These are phyloP conservation scores for Nitzschia sp. DNA, from an alignment of 108 stramenopile genomes.

Conservation along the genomic window DNA sequence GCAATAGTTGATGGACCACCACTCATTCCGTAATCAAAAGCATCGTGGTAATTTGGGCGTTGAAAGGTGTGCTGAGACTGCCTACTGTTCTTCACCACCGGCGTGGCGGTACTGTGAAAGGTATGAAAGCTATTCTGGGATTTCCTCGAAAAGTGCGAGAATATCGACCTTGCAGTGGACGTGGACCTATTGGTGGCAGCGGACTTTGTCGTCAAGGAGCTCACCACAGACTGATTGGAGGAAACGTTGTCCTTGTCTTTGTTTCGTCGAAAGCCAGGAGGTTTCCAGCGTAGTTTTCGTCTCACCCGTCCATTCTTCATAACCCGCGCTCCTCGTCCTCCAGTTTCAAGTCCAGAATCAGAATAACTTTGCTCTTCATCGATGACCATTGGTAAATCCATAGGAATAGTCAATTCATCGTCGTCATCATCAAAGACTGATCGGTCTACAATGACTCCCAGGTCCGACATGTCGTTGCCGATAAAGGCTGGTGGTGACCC, in stretches of 20 bases:
- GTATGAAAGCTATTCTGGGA: conserved; percentile 39
- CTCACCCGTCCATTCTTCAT: conserved; percentile 49
- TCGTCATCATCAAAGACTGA: conserved; percentile 39
- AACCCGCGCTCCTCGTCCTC: not conserved
- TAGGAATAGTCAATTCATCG: conserved; percentile 20
- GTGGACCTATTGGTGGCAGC: conserved; percentile 20
- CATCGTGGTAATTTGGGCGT: conserved; percentile 34
- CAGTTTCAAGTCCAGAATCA: not conserved
- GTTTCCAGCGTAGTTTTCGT: conserved; percentile 50
- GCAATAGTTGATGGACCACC: conserved; percentile 10
- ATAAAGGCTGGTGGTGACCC: conserved; percentile 1
- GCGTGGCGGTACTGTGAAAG: conserved; percentile 42
- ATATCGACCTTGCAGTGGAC: conserved; percentile 12
- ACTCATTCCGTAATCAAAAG: conserved; percentile 23
- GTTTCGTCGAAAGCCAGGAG: conserved; percentile 23
- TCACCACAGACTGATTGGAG: conserved; percentile 22
- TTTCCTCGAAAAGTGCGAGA: conserved; percentile 29
- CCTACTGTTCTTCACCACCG: conserved; percentile 26
- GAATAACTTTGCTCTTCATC: conserved; percentile 16
- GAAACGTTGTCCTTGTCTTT: conserved; percentile 21
- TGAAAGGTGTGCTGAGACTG: conserved; percentile 21
- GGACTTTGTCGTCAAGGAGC: conserved; percentile 17
- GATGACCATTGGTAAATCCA: conserved; percentile 3
- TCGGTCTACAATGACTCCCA: conserved; percentile 44
- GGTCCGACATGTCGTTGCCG: conserved; percentile 6